Conservation (phyloP, 83 land plant species). For the Thuja plicata region DNA sequence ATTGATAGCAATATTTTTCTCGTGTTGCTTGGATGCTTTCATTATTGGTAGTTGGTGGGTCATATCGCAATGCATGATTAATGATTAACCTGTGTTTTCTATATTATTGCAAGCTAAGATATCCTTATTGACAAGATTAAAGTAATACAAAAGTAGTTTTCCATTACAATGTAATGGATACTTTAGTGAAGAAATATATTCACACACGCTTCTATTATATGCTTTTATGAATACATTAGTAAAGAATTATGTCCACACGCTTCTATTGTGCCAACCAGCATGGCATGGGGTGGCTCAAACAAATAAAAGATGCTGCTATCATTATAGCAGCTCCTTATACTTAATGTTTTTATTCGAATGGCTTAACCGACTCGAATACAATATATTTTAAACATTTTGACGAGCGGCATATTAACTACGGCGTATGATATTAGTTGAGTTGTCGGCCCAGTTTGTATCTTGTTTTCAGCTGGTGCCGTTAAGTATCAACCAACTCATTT, state of each 20-base stretch:
- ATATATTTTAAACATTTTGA: neutral
- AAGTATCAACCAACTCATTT: too few relatives aligned
- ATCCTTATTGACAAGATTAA: too few relatives aligned
- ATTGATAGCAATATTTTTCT: neutral
- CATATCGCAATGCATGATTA: neutral
- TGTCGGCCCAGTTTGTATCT: too few relatives aligned
- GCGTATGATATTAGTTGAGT: too few relatives aligned
- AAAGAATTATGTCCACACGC: neutral
- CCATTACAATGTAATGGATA: neutral
- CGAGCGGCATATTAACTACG: too few relatives aligned
- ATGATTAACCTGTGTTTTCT: neutral
- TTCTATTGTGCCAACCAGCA: neutral
- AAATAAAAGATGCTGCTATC: neutral
- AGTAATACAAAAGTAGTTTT: neutral
- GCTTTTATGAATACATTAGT: neutral
- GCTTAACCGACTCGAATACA: neutral
- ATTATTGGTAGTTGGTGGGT: neutral
- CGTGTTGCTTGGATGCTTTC: neutral
- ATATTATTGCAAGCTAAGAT: neutral
- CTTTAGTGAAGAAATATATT: neutral
- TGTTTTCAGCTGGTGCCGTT: too few relatives aligned
- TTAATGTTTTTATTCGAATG: neutral
- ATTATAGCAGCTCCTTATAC: neutral
- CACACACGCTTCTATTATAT: neutral
- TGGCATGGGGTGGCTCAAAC: neutral